phyloP scores from a whole-genome alignment of 176 grass and related monocot genomes.

The Themeda triandra region DNA sequence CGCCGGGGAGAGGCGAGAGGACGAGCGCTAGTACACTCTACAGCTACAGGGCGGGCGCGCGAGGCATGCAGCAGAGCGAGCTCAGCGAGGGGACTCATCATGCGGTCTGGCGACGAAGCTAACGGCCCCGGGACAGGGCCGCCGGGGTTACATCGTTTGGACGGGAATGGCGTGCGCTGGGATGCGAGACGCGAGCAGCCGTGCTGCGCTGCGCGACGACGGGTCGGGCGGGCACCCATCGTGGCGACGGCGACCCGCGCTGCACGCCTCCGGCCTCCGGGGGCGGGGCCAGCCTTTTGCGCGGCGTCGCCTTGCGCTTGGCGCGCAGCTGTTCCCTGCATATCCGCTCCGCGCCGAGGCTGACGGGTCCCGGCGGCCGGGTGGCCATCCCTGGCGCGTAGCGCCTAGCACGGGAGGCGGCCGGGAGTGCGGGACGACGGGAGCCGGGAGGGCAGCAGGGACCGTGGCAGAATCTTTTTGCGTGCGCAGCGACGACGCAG shows the following conservation, averaged over 20 bases:
- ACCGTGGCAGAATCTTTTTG: not conserved
- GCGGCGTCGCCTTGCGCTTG: slow-evolving; percentile 52
- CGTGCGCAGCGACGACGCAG: not conserved
- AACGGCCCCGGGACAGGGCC: not conserved
- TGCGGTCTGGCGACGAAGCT: slow-evolving; percentile 12
- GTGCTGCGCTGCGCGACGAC: not conserved
- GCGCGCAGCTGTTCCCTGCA: slow-evolving; percentile 32
- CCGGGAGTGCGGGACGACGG: too few species aligned
- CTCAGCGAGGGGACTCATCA: not conserved
- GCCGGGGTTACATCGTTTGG: not conserved
- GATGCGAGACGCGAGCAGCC: not conserved
- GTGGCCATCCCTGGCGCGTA: not conserved
- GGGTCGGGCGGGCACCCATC: not conserved
- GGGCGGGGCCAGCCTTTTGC: slow-evolving; percentile 28
- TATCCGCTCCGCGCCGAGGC: not conserved
- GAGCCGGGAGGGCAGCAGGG: not conserved
- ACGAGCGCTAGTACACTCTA: not conserved
- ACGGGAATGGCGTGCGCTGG: slow-evolving; percentile 14
- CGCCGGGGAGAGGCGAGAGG: not conserved
- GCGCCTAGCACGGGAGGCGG: not conserved
- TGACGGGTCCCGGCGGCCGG: not conserved
- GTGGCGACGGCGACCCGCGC: not conserved
- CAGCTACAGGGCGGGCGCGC: too few species aligned
- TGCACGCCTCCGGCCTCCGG: not conserved
- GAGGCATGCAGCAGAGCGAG: not conserved